Conservation (phyloP, 805 yeast genomes). For the Candida boleticola region DNA sequence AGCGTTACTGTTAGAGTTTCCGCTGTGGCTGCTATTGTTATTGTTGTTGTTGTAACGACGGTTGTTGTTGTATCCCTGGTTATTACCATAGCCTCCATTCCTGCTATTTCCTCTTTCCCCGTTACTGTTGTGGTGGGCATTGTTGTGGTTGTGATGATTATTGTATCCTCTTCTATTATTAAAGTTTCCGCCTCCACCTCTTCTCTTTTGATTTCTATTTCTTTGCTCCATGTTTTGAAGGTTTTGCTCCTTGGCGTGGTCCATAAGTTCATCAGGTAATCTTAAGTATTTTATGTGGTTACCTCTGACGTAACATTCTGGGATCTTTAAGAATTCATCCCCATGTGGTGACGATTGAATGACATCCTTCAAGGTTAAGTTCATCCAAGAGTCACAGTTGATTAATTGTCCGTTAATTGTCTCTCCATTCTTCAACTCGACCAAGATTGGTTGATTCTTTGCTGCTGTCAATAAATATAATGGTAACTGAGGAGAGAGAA, state of each 20-base stretch:
- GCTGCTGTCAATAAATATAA: slow-evolving; percentile 86
- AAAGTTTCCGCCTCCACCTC: slow-evolving; percentile 28
- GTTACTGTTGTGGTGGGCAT: slow-evolving; percentile 25
- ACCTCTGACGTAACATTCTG: slow-evolving; percentile 82
- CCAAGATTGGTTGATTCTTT: slow-evolving; percentile 80
- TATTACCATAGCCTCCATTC: slow-evolving; percentile 20
- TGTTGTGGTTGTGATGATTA: slow-evolving; percentile 32
- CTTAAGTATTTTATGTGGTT: slow-evolving; percentile 76
- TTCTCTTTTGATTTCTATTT: slow-evolving; percentile 44
- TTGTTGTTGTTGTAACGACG: slow-evolving; percentile 6
- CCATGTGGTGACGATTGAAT: slow-evolving; percentile 64
- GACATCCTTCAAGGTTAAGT: slow-evolving; percentile 76
- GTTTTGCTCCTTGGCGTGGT: slow-evolving; percentile 68
- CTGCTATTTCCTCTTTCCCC: slow-evolving; percentile 16
- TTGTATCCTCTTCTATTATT: slow-evolving; percentile 20
- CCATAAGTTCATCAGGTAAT: slow-evolving; percentile 74
- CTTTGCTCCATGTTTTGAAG: slow-evolving; percentile 49
- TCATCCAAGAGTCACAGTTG: slow-evolving; percentile 96
- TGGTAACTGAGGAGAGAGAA: slow-evolving; percentile 65
- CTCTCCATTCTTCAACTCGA: slow-evolving; percentile 91
- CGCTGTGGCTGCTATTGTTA: too few relatives aligned
- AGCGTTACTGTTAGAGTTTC: slow-evolving; percentile 1
- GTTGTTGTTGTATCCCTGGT: slow-evolving; percentile 10
- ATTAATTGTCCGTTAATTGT: slow-evolving; percentile 79
- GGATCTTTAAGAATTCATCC: slow-evolving; percentile 57